Evolutionary conservation across 345 rosid genomes (phyloP).

Genomic region (Syzygium oleosum): DNA sequence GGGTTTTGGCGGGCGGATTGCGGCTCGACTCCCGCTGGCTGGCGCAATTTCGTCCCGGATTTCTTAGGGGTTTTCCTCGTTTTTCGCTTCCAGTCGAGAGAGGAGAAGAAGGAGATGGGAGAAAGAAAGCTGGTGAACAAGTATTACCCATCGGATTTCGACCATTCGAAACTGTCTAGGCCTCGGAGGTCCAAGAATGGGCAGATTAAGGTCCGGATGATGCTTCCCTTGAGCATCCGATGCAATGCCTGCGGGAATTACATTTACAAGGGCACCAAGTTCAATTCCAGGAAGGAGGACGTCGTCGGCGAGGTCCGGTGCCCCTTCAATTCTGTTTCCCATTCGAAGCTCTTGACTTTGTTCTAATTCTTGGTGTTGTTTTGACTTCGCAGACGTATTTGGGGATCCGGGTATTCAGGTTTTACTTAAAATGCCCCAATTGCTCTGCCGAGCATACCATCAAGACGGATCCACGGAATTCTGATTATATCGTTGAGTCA

Average conservation of each 20-base stretch:
- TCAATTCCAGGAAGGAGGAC: conserved; percentile 90
- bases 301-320: conserved; percentile 34
- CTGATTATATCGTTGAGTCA: conserved; percentile 78
- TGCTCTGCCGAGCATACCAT: conserved; percentile 82
- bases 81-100: too few relatives aligned
- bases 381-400: conserved; percentile 27
- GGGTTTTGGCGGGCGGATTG: too few relatives aligned
- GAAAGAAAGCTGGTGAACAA: conserved; percentile 77
- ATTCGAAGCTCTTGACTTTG: too few relatives aligned
- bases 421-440: conserved; percentile 81
- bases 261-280: conserved; percentile 88
- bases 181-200: conserved; percentile 63
- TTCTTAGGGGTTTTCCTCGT: too few relatives aligned
- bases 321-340: not conserved
- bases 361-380: too few relatives aligned
- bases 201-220: conserved; percentile 91
- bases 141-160: conserved; percentile 86
- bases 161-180: conserved; percentile 72
- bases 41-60: too few relatives aligned
- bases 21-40: too few relatives aligned
- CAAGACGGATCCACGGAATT: conserved; percentile 88
- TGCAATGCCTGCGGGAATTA: conserved; percentile 74
- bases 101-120: conserved; percentile 29
- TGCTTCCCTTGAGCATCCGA: conserved; percentile 93
- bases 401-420: conserved; percentile 71